Conservation (phyloP, 164 flowering plant genomes). For the Saururus chinensis region DNA sequence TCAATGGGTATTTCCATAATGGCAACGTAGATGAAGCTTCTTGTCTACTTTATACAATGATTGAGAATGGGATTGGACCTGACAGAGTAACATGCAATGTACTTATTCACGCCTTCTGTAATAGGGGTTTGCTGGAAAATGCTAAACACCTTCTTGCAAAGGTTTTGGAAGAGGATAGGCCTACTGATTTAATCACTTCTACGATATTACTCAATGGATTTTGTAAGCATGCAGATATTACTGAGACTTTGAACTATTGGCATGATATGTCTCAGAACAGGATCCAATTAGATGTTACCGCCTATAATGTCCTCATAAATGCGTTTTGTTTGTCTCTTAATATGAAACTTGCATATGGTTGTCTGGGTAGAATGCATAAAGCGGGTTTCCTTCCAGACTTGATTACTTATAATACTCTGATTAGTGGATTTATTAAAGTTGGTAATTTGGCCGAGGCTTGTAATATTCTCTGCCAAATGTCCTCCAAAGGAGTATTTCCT, state of each 20-base stretch:
- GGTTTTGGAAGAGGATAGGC: slow-evolving; percentile 27
- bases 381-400: slow-evolving; percentile 51
- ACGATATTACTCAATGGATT: slow-evolving; percentile 64
- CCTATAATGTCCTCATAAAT: slow-evolving; percentile 60
- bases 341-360: slow-evolving; percentile 26
- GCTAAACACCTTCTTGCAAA: slow-evolving; percentile 44
- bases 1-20: slow-evolving; percentile 47
- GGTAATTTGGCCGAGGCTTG: slow-evolving; percentile 52
- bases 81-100: slow-evolving; percentile 57
- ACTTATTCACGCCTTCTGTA: slow-evolving; percentile 58
- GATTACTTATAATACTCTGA: slow-evolving; percentile 54
- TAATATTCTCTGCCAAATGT: slow-evolving; percentile 32
- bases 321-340: slow-evolving; percentile 36
- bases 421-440: slow-evolving; percentile 44
- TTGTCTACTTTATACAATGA: slow-evolving; percentile 38
- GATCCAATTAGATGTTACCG: slow-evolving; percentile 32
- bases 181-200: slow-evolving; percentile 36
- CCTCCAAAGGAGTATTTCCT: slow-evolving; percentile 42
- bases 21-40: slow-evolving; percentile 54
- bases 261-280: slow-evolving; percentile 24
- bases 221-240: slow-evolving; percentile 39
- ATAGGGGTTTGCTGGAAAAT: slow-evolving; percentile 39
- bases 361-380: slow-evolving; percentile 45
- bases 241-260: slow-evolving; percentile 41
- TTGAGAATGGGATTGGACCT: slow-evolving; percentile 30